These are phyloP conservation scores for Xylaria flabelliformis DNA, from an alignment of 495 filamentous ascomycete genomes.

Conservation along the genomic window DNA sequence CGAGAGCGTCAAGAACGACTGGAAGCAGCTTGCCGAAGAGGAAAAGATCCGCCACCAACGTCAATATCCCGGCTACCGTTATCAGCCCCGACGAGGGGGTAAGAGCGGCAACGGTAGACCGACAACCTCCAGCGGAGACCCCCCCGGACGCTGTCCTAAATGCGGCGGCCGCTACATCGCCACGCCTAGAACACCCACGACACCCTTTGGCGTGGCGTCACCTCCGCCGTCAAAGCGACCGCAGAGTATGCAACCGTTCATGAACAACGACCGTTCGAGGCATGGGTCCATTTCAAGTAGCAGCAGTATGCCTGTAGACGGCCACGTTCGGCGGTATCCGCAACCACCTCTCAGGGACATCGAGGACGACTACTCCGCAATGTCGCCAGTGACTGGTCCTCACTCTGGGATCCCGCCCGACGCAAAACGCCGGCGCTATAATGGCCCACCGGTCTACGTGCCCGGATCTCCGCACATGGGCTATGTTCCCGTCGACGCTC, in stretches of 20 bases:
- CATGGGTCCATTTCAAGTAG: slow-evolving; percentile 35
- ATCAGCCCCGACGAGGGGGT: slow-evolving; percentile 83
- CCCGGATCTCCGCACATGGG: slow-evolving; percentile 38
- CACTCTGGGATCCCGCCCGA: slow-evolving; percentile 49
- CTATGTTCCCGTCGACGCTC: slow-evolving; percentile 34
- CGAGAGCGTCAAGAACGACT: slow-evolving; percentile 78
- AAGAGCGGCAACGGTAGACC: slow-evolving; percentile 46
- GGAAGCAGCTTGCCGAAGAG: slow-evolving; percentile 92
- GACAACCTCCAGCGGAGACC: slow-evolving; percentile 47
- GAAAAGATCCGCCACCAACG: slow-evolving; percentile 90
- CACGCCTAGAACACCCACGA: slow-evolving; percentile 60
- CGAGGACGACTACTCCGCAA: slow-evolving; percentile 51
- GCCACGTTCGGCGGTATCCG: slow-evolving; percentile 36
- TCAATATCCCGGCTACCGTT: slow-evolving; percentile 92
- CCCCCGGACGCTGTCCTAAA: slow-evolving; percentile 62
- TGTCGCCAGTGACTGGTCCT: slow-evolving; percentile 39
- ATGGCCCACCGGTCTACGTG: slow-evolving; percentile 38
- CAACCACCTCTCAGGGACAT: slow-evolving; percentile 38
- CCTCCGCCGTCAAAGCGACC: slow-evolving; percentile 25
- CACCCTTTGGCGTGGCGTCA: slow-evolving; percentile 51
- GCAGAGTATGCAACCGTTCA: slow-evolving; percentile 33
- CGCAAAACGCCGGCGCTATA: slow-evolving; percentile 63
- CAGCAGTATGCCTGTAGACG: slow-evolving; percentile 29
- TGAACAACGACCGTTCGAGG: slow-evolving; percentile 39
- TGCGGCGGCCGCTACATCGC: slow-evolving; percentile 69